Conservation (phyloP, 768 basidiomycete species). For the Hirschioporus abietinus region DNA sequence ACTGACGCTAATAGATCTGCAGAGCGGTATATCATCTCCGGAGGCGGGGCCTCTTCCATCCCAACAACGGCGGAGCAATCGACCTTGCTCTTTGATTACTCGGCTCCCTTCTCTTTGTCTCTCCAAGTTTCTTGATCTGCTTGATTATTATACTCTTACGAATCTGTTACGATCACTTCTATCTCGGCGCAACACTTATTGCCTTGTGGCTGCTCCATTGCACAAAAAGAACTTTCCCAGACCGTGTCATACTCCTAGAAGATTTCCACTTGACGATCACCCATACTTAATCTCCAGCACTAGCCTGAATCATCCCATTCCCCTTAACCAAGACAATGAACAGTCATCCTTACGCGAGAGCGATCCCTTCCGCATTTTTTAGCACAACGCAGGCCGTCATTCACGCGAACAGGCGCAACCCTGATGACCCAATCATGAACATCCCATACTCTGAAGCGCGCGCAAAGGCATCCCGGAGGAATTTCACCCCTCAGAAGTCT, state of each 20-base stretch:
- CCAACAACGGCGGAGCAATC: not conserved
- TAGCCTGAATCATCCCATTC: not conserved
- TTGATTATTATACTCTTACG: not conserved
- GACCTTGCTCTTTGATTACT: not conserved
- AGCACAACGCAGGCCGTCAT: conserved; percentile 1
- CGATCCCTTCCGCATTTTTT: not conserved
- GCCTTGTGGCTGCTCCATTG: not conserved
- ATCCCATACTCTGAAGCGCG: not conserved
- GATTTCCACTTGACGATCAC: not conserved
- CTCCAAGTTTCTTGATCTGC: not conserved
- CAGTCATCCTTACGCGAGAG: not conserved
- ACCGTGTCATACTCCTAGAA: not conserved
- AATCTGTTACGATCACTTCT: conserved; percentile 1
- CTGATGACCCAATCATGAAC: not conserved
- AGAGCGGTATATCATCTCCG: not conserved
- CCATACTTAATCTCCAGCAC: not conserved
- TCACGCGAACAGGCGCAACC: not conserved
- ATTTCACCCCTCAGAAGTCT: not conserved
- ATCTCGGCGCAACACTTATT: not conserved
- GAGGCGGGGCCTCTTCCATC: not conserved
- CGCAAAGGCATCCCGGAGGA: not conserved
- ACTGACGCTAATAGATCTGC: not conserved
- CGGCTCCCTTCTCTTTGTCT: not conserved
- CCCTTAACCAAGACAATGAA: not conserved
- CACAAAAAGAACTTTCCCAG: not conserved